Conservation (phyloP, 176 grass and related monocot genomes). For the Cocos nucifera region DNA sequence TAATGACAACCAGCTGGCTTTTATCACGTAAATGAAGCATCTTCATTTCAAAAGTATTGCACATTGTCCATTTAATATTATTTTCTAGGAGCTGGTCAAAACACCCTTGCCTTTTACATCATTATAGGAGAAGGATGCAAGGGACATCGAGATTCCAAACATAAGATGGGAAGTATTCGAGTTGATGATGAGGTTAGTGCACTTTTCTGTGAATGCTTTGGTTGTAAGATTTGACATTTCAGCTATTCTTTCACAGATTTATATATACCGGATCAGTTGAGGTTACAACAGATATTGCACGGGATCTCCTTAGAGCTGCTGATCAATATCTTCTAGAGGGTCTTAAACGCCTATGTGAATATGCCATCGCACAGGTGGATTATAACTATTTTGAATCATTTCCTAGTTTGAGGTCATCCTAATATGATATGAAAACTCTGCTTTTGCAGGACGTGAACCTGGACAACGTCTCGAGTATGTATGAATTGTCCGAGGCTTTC, state of each 20-base stretch:
- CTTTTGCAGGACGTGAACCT: conserved; percentile 72
- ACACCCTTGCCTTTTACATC: no score
- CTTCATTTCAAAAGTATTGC: no score
- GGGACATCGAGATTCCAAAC: conserved; percentile 99
- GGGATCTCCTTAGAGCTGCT: conserved; percentile 87
- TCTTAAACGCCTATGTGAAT: conserved; percentile 92
- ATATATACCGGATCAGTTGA: conserved; percentile 93
- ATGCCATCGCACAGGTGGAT: conserved; percentile 79
- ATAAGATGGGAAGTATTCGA: conserved; percentile 90
- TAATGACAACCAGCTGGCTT: no score
- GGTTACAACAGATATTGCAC: conserved; percentile 68
- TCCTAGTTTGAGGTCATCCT: no score
- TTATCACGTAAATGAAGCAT: no score
- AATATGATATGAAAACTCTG: not conserved
- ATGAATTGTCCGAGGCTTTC: conserved; percentile 91
- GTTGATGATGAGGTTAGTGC: conserved; percentile 89
- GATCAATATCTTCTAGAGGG: conserved; percentile 97
- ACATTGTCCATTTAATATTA: no score
- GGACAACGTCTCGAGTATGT: conserved; percentile 84
- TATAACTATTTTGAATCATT: not conserved
- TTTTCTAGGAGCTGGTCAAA: no score
- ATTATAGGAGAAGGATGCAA: conserved; percentile 89
- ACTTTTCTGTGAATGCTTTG: not conserved
- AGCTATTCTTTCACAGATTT: conserved; percentile 53
- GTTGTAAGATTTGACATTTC: not conserved